phyloP scores from a whole-genome alignment of 345 rosid species.

The Aquilaria yunnanensis region DNA sequence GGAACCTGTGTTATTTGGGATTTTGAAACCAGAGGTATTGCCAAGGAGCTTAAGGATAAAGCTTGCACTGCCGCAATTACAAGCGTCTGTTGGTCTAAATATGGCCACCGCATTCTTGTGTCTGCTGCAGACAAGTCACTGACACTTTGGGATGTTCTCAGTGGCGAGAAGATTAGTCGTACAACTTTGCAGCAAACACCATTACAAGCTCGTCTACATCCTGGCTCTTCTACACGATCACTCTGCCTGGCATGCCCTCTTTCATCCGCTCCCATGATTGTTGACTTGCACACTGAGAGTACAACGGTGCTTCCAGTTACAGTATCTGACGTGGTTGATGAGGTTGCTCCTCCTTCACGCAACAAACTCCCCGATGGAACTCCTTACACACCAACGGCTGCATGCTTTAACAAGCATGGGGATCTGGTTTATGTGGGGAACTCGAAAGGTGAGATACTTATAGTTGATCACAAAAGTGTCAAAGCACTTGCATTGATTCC shows the following conservation, averaged over 20 bases:
- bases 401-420: conserved; percentile 92
- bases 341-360: conserved; percentile 50
- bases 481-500: conserved; percentile 64
- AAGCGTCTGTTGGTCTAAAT: conserved; percentile 92
- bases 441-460: conserved; percentile 91
- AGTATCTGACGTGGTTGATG: conserved; percentile 51
- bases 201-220: conserved; percentile 77
- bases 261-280: conserved; percentile 92
- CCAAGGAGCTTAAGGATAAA: conserved; percentile 81
- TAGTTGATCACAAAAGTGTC: conserved; percentile 63
- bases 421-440: conserved; percentile 94
- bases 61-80: conserved; percentile 80
- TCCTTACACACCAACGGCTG: conserved; percentile 79
- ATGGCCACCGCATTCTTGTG: conserved; percentile 84
- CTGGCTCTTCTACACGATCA: conserved; percentile 76
- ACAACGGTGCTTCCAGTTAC: conserved; percentile 69
- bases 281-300: conserved; percentile 59
- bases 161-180: conserved; percentile 61
- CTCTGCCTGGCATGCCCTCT: conserved; percentile 87
- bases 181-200: conserved; percentile 71
- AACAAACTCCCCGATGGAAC: conserved; percentile 60
- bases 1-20: conserved; percentile 95
- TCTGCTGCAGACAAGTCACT: conserved; percentile 96
- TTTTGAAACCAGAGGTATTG: conserved; percentile 92
- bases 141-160: conserved; percentile 82